Percentiles rank a stretch among this genome's conserved stretches.
These are phyloP conservation scores for Tetrapisispora nanseiensis DNA, from an alignment of 805 yeast species.

Conservation along the genomic window DNA sequence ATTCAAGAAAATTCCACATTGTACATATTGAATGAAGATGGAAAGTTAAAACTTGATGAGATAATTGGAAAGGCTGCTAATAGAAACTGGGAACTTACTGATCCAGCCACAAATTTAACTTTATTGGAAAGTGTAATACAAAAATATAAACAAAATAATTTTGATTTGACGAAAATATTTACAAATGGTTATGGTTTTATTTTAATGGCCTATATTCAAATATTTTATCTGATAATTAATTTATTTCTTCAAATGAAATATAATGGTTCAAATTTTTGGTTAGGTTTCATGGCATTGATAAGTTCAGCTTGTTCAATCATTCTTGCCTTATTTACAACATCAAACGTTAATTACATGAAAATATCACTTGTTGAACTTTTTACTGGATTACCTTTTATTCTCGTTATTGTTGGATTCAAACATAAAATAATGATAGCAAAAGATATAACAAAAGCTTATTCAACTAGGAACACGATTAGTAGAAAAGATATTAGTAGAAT, in stretches of 20 bases:
- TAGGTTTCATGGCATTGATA: slow-evolving; percentile 66
- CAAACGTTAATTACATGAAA: slow-evolving; percentile 43
- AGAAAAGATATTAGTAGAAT: slow-evolving; percentile 21
- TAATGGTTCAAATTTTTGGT: slow-evolving; percentile 80
- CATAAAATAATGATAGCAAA: slow-evolving; percentile 67
- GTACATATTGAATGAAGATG: neutral
- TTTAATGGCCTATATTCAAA: slow-evolving; percentile 71
- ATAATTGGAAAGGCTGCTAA: neutral
- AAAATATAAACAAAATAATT: neutral
- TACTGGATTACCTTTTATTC: slow-evolving; percentile 90
- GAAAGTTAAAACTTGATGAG: neutral
- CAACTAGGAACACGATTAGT: slow-evolving; percentile 27
- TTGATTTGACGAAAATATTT: neutral
- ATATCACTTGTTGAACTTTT: slow-evolving; percentile 66
- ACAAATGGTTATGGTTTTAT: slow-evolving; percentile 39
- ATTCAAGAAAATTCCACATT: slow-evolving; percentile 1
- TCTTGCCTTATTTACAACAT: slow-evolving; percentile 60
- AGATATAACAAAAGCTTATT: slow-evolving; percentile 37
- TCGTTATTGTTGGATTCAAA: slow-evolving; percentile 85
- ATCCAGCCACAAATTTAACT: neutral
- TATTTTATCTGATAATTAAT: slow-evolving; percentile 73
- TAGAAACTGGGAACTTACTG: neutral
- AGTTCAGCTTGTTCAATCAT: slow-evolving; percentile 78
- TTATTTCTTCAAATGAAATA: slow-evolving; percentile 66
- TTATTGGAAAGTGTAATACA: neutral